Conservation (phyloP, 2,329 filamentous ascomycete genomes). For the Colletotrichum cereale region DNA sequence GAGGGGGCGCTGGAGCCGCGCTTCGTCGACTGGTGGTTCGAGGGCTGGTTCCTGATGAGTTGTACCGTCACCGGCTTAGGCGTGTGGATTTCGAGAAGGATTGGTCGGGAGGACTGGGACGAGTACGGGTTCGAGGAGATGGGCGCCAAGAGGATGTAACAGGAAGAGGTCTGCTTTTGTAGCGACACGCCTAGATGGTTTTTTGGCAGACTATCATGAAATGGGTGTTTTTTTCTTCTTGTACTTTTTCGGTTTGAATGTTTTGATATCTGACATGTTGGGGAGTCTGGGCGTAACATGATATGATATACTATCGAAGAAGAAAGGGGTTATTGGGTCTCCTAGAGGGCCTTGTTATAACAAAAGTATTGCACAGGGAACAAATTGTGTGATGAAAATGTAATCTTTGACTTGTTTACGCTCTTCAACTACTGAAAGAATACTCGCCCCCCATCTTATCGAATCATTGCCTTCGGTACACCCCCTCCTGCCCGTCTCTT, state of each 20-base stretch:
- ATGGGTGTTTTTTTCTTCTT: no score
- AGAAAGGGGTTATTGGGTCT: no score
- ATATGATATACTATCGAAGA: no score
- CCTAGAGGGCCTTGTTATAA: neutral
- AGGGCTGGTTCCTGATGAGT: conserved; percentile 84
- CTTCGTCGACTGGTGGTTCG: conserved; percentile 88
- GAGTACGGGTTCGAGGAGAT: conserved; percentile 76
- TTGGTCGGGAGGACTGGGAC: conserved; percentile 70
- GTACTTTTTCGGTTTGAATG: conserved; percentile 13
- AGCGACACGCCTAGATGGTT: neutral
- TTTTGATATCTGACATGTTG: neutral
- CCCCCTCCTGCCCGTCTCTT: neutral
- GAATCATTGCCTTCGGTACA: no score
- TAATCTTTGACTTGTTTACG: neutral
- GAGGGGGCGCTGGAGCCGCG: conserved; percentile 79
- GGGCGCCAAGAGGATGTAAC: conserved; percentile 44
- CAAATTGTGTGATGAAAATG: neutral
- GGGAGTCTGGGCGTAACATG: conserved; percentile 19
- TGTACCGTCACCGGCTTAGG: conserved; percentile 76
- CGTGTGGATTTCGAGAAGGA: conserved; percentile 77
- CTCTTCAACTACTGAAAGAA: neutral
- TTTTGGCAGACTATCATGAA: neutral
- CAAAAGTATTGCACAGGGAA: neutral
- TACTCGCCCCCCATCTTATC: no score
- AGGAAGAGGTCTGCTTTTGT: no score